These are phyloP conservation scores for Talaromyces sp. DNA, from an alignment of 2,329 filamentous ascomycete genomes.

Conservation along the genomic window DNA sequence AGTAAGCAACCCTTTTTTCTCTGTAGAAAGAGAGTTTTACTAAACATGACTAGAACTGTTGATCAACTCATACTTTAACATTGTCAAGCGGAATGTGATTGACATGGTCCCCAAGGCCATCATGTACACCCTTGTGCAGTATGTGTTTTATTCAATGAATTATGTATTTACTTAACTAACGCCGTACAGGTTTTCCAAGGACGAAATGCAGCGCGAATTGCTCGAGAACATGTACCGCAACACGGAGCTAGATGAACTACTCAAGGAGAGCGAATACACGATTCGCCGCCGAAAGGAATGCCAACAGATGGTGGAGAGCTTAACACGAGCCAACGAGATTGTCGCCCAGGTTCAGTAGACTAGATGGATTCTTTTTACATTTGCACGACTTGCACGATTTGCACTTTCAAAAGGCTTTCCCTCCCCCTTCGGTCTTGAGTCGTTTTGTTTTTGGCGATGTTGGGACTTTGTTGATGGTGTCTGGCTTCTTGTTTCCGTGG, in stretches of 20 bases:
- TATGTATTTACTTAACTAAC: constrained; percentile 8
- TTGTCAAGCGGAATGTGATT: constrained; percentile 96
- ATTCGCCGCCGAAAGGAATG: constrained; percentile 93
- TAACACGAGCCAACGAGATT: constrained; percentile 87
- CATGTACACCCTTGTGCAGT: constrained; percentile 95
- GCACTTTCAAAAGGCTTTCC: neutral
- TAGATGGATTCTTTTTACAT: constrained; percentile 5
- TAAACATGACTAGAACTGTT: constrained; percentile 63
- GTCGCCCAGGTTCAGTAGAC: constrained; percentile 67
- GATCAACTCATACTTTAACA: constrained; percentile 96
- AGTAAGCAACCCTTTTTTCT: constrained; percentile 56
- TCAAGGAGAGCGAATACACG: constrained; percentile 98
- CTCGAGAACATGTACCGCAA: constrained; percentile 96
- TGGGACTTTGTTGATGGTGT: constrained; percentile 2
- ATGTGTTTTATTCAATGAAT: constrained; percentile 39
- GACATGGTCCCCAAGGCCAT: constrained; percentile 99
- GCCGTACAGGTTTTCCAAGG: constrained; percentile 72
- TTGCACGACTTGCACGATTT: constrained; percentile 1
- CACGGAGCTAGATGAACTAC: constrained; percentile 82
- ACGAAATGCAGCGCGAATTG: constrained; percentile 96
- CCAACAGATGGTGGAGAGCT: constrained; percentile 96
- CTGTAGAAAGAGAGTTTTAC: neutral
- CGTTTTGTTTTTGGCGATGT: constrained; percentile 7
- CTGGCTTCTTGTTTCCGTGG: neutral
- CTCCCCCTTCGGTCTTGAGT: neutral